These are phyloP conservation scores for Isoetes engelmannii DNA, from an alignment of 83 land plant species.

Conservation along the genomic window DNA sequence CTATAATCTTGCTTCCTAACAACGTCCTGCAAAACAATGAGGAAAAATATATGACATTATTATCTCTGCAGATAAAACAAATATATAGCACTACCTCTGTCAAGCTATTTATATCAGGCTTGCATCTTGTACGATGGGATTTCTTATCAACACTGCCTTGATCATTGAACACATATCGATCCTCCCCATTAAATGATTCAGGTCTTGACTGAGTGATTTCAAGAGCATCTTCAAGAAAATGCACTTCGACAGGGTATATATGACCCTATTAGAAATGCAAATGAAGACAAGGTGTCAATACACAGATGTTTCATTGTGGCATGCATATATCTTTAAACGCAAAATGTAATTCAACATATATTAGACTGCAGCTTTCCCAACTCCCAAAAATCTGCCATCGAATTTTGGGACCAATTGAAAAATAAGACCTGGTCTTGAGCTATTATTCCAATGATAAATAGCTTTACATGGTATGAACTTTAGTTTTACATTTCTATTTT, in stretches of 20 bases:
- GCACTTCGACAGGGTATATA: slow-evolving; percentile 62
- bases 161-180: slow-evolving; percentile 70
- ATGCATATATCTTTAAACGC: not conserved
- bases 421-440: too few species aligned
- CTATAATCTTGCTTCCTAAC: slow-evolving; percentile 1
- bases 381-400: too few species aligned
- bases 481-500: too few species aligned
- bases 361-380: too few species aligned
- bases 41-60: too few species aligned
- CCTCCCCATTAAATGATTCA: slow-evolving; percentile 52
- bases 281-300: not conserved
- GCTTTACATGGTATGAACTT: too few species aligned
- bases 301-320: not conserved
- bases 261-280: slow-evolving; percentile 54
- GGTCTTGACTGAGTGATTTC: slow-evolving; percentile 53
- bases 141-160: slow-evolving; percentile 33
- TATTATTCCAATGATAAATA: too few species aligned
- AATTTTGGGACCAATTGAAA: too few species aligned
- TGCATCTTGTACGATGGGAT: slow-evolving; percentile 1
- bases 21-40: slow-evolving; percentile 1
- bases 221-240: slow-evolving; percentile 69
- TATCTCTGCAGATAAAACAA: too few species aligned
- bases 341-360: not conserved
- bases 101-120: slow-evolving; percentile 10
- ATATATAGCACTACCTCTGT: not conserved